Base-by-base conservation (phyloP, 225 moss, liverwort and hornwort genomes). In the Bryum argenteum region DNA sequence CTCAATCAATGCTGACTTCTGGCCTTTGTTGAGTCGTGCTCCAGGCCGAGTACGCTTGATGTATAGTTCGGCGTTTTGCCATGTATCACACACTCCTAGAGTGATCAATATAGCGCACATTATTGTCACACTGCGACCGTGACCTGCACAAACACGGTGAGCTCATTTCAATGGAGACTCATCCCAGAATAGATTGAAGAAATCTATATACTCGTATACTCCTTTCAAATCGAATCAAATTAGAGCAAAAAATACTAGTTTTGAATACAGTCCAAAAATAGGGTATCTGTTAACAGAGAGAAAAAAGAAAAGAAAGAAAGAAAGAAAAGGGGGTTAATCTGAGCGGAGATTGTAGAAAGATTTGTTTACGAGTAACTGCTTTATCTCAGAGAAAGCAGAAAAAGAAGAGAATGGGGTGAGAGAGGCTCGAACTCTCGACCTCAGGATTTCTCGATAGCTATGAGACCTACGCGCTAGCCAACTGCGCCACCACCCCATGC, bases 351-450 rank as follows among this genome's bases (percentile, higher is more conserved):
- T n/a, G n/a, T n/a, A n/a, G n/a, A n/a, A n/a, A n/a, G n/a, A n/a
- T n/a, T n/a, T n/a, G n/a, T n/a, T n/a, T n/a, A n/a, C n/a, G n/a
- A n/a, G n/a, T n/a, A n/a, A n/a, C n/a, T n/a, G n/a, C n/a, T n/a
- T n/a, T n/a, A n/a, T n/a, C n/a, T n/a, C n/a, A n/a, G n/a, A n/a
- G n/a, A n/a, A 14, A 6, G 10, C 26, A 19, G 45, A 23, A 53
- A 14, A 13, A 2, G 0, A 15, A 47, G 40, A 24, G 2, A 1
- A 3, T 93, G 93, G 91, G 93, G 93, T 84, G 93, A 91, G 91
- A 91, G 93, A 91, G 93, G 89, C 89, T 93, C 91, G 93, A 93
- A 89, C 91, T 91, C 89, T 89, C 93, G 93, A 93, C 91, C 89
- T 89, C 91, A 85, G 93, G 91, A 94, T 89, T 83, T 58, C 91